These are phyloP conservation scores for Coprinopsis cinerea DNA, from an alignment of 768 basidiomycete species.

Conservation along the genomic window DNA sequence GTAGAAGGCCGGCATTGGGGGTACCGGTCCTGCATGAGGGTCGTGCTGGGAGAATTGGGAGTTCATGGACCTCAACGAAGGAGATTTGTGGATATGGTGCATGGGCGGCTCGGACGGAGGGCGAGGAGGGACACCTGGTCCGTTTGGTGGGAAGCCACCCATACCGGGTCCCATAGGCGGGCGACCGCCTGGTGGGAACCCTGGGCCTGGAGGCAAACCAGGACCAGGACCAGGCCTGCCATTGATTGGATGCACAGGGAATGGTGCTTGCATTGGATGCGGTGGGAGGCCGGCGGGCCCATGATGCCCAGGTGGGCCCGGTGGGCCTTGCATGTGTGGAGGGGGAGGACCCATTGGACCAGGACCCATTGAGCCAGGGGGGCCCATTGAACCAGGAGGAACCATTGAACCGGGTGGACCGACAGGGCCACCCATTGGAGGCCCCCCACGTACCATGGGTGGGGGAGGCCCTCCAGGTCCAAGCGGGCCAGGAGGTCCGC, in stretches of 20 bases:
- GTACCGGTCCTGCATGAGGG: slow-evolving; percentile 24
- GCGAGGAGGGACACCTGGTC: slow-evolving; percentile 2
- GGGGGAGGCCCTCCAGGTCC: not conserved
- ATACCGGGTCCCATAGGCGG: not conserved
- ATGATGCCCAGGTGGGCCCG: not conserved
- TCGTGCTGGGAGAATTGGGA: slow-evolving; percentile 46
- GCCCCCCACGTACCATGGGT: too few relatives aligned
- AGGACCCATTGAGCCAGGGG: too few relatives aligned
- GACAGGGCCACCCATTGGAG: not conserved
- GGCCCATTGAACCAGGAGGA: too few relatives aligned
- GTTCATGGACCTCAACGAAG: slow-evolving; percentile 54
- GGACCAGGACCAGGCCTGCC: slow-evolving; percentile 3
- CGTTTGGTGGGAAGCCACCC: slow-evolving; percentile 1
- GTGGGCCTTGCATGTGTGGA: not conserved
- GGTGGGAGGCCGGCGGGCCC: not conserved
- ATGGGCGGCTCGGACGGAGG: slow-evolving; percentile 45
- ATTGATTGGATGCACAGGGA: slow-evolving; percentile 5
- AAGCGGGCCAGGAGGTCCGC: not conserved
- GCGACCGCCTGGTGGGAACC: too few relatives aligned
- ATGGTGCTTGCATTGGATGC: not conserved
- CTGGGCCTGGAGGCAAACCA: slow-evolving; percentile 8
- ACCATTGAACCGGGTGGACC: too few relatives aligned
- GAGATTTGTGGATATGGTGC: slow-evolving; percentile 40
- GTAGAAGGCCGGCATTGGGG: slow-evolving; percentile 39
- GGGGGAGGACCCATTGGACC: too few relatives aligned